Evolutionary conservation across 768 basidiomycete species (phyloP).

Genomic region (Pisolithus microcarpus): DNA sequence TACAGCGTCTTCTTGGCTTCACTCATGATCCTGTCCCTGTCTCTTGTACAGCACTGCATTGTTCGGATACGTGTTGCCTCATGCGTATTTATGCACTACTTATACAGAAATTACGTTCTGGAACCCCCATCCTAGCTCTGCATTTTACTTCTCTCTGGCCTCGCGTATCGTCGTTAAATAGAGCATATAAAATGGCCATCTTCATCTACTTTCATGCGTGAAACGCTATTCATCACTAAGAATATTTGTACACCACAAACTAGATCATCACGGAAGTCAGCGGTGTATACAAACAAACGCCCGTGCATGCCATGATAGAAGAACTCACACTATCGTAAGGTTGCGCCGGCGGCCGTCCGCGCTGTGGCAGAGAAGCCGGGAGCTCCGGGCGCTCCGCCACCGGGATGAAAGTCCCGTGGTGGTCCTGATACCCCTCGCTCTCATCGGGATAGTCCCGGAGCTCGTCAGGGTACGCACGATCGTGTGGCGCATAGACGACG

Average conservation of each 20-base stretch:
- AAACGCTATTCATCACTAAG: constrained; percentile 8
- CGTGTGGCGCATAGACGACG: constrained; percentile 60
- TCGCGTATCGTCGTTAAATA: background rate
- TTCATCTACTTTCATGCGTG: background rate
- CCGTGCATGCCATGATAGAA: no score
- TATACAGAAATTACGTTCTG: background rate
- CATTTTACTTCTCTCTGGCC: background rate
- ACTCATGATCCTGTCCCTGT: background rate
- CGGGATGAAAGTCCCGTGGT: constrained; percentile 35
- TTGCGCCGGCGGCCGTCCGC: constrained; percentile 43
- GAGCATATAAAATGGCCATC: background rate
- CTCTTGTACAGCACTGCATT: background rate
- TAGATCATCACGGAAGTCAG: constrained; percentile 7
- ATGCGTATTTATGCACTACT: background rate
- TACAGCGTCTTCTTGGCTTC: background rate
- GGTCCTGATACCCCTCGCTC: constrained; percentile 49
- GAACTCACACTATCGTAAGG: constrained; percentile 47
- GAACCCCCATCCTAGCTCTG: background rate
- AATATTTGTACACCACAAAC: constrained; percentile 37
- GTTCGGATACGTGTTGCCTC: background rate
- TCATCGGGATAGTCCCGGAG: constrained; percentile 52
- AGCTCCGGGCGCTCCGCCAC: constrained; percentile 50
- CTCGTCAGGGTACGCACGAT: constrained; percentile 52
- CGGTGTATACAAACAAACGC: no score
- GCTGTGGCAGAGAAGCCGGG: constrained; percentile 52